Evolutionary conservation across 352 stramenopile species (phyloP).

Genomic region (Phytophthora macrochlamydospora): DNA sequence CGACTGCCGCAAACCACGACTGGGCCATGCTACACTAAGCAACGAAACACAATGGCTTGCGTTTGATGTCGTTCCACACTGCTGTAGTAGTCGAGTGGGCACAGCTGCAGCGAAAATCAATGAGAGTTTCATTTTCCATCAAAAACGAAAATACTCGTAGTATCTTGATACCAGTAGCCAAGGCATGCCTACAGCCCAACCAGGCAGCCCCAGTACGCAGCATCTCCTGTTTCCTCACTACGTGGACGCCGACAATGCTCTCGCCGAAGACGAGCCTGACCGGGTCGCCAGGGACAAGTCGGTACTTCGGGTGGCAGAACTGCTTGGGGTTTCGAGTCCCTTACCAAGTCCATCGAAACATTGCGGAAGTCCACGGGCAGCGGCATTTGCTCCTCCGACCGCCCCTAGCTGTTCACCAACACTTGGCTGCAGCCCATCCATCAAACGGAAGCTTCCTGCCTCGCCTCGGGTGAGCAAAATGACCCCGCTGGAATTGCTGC

Average conservation of each 20-base stretch:
- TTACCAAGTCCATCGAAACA: slow-evolving; percentile 12
- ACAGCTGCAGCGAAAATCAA: no score
- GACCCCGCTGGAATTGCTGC: slow-evolving; percentile 16
- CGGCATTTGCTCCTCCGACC: slow-evolving; percentile 5
- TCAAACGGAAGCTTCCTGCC: slow-evolving; percentile 11
- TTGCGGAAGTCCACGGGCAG: slow-evolving; percentile 13
- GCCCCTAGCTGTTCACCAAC: background rate
- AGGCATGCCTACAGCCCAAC: background rate
- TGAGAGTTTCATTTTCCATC: no score
- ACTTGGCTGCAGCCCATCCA: slow-evolving; percentile 15
- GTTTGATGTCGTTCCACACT: no score
- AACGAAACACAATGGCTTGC: background rate
- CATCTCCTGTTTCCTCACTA: slow-evolving; percentile 26
- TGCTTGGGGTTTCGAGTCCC: slow-evolving; percentile 2
- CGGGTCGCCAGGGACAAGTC: slow-evolving; percentile 12
- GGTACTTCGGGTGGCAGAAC: slow-evolving; percentile 5
- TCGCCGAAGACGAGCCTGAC: slow-evolving; percentile 13
- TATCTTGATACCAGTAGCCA: no score
- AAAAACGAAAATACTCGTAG: no score
- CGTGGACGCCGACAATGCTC: slow-evolving; percentile 31
- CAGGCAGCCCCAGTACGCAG: background rate
- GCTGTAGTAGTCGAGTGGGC: no score
- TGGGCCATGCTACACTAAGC: background rate
- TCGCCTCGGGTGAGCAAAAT: slow-evolving; percentile 25
- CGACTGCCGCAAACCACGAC: background rate